These are phyloP conservation scores for Aschersonia sp. DNA, from an alignment of 2,329 filamentous ascomycete genomes.

Conservation along the genomic window DNA sequence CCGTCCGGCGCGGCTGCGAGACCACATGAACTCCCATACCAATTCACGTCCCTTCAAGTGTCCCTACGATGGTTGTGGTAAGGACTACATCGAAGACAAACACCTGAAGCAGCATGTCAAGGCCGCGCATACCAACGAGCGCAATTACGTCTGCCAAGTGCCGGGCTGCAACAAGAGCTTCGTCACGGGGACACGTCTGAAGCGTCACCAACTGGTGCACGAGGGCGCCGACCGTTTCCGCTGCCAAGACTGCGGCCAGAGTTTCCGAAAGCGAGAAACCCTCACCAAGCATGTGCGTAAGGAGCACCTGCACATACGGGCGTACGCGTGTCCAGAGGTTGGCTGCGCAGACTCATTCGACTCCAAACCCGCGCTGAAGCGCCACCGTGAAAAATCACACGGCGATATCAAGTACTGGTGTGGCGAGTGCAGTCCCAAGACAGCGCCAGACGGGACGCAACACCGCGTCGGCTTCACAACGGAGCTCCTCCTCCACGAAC, in stretches of 20 bases:
- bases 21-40: conserved; percentile 73
- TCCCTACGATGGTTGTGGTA: conserved; percentile 54
- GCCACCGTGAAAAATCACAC: conserved; percentile 59
- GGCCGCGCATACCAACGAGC: conserved; percentile 59
- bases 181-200: conserved; percentile 62
- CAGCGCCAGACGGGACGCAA: conserved; percentile 22
- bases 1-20: conserved; percentile 63
- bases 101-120: conserved; percentile 79
- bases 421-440: conserved; percentile 45
- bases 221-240: conserved; percentile 57
- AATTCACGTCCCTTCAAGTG: conserved; percentile 74
- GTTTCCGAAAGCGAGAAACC: conserved; percentile 79
- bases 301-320: conserved; percentile 57
- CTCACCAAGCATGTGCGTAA: conserved; percentile 69
- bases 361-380: conserved; percentile 53
- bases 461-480: conserved; percentile 52
- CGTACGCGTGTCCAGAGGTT: conserved; percentile 52
- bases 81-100: conserved; percentile 74
- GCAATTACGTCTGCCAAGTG: conserved; percentile 57
- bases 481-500: conserved; percentile 53
- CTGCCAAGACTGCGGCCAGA: conserved; percentile 62
- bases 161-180: conserved; percentile 68
- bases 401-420: conserved; percentile 61
- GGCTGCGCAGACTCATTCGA: conserved; percentile 59
- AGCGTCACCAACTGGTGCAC: conserved; percentile 66